Base-by-base conservation (phyloP, 768 basidiomycete species). In the Tylopilus balloui region DNA sequence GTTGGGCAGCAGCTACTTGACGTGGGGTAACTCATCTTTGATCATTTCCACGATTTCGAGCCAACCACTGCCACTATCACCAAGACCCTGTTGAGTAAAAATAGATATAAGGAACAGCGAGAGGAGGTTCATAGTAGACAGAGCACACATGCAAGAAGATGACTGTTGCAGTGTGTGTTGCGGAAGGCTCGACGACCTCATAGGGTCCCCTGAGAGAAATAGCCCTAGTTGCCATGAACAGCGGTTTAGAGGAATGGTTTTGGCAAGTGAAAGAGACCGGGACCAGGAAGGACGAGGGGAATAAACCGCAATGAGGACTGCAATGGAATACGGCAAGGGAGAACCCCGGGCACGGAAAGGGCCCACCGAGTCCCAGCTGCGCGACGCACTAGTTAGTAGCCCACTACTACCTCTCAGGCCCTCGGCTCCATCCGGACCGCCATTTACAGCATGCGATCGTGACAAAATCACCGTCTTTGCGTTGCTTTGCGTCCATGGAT, bases 71-170 rank as follows among this genome's bases (percentile, higher is more conserved):
- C 86, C 88, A 47, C 79, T 75, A 58, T 88, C 85, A 19, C 89
- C 88, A 36, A 91, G 71, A 25, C 89, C 87, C 86, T 90, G 28
- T 34, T 14, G 19, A 59, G 40, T 21, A 32, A 21, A 36, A 23
- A 8, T 42, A 14, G 35, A 50, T 31, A 39, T 39, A 44, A 53
- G 49, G 35, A 44, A 47, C 25, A 40, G 14, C 36, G 28, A 57
- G 27, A 25, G 12, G 23, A 39, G n/a, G 4, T 3, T 12, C 23
- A 21, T 36, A 27, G 37, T 14, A 17, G 28, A 34, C 14, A 43
- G 42, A 38, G 45, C 86, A 59, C 65, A 92, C 92, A 77, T 96
- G 93, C 34, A 92, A 70, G 66, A 95, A 92, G 60, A 95, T 86
- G 54, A 95, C 80, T 0, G 90, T 92, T 8, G 90, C 88, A 8